A percentile compares a stretch with the other conserved stretches of the same genome.
These are phyloP conservation scores for Zygosaccharomyces pseudorouxii DNA, from an alignment of 805 yeast species.

Conservation along the genomic window DNA sequence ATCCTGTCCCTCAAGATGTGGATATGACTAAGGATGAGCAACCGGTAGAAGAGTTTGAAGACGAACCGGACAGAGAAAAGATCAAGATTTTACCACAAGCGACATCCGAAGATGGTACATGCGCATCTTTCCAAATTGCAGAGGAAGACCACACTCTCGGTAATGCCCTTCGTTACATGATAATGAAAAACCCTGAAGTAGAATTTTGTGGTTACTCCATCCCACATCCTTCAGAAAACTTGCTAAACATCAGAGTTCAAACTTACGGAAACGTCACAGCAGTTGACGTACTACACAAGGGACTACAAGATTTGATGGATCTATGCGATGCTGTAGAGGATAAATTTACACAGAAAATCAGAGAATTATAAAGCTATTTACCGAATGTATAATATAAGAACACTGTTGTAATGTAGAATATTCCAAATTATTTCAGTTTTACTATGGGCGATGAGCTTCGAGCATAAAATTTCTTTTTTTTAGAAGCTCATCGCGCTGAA, in stretches of 20 bases:
- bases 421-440: neutral
- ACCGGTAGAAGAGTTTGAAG: conserved; percentile 26
- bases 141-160: conserved; percentile 98
- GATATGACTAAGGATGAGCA: conserved; percentile 19
- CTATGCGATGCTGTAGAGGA: conserved; percentile 81
- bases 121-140: conserved; percentile 87
- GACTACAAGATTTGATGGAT: conserved; percentile 77
- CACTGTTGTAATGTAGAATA: neutral
- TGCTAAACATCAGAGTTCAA: conserved; percentile 86
- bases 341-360: conserved; percentile 64
- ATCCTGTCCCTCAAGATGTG: conserved; percentile 8
- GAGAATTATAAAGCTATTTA: conserved; percentile 34
- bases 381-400: neutral
- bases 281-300: conserved; percentile 87
- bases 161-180: conserved; percentile 85
- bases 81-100: conserved; percentile 70
- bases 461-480: neutral
- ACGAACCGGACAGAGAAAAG: conserved; percentile 50
- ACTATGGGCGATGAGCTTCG: conserved; percentile 2
- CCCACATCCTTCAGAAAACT: conserved; percentile 95
- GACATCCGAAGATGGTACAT: conserved; percentile 85
- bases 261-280: conserved; percentile 89
- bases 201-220: conserved; percentile 98
- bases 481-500: conserved; percentile 6
- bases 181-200: conserved; percentile 96